Percentiles rank a stretch among this genome's conserved stretches.
Conservation (phyloP, 2,329 filamentous ascomycete species). For the Ophiosphaerella korrae region DNA sequence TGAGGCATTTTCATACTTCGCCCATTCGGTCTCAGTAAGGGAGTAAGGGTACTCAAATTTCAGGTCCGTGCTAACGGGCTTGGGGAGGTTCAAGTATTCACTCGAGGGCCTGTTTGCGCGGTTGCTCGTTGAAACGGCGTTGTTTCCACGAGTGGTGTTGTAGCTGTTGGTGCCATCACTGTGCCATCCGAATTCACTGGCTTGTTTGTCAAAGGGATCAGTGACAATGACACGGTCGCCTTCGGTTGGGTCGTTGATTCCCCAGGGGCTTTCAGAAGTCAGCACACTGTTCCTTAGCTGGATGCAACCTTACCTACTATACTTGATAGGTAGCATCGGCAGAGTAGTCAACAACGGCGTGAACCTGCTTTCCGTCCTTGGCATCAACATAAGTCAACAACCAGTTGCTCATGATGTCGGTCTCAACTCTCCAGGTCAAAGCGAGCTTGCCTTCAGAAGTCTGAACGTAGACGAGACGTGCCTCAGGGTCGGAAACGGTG, state of each 20-base stretch:
- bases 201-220: conserved; percentile 55
- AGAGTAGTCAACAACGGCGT: conserved; percentile 63
- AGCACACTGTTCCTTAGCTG: not conserved
- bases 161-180: conserved; percentile 55
- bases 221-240: conserved; percentile 52
- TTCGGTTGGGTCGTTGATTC: conserved; percentile 59
- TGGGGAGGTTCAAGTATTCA: conserved; percentile 57
- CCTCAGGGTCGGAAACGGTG: conserved; percentile 59
- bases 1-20: conserved; percentile 59
- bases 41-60: conserved; percentile 50
- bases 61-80: conserved; percentile 51
- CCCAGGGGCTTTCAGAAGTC: conserved; percentile 49
- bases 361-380: conserved; percentile 52
- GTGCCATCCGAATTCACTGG: conserved; percentile 62
- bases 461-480: conserved; percentile 61
- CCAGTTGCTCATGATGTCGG: conserved; percentile 62
- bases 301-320: conserved; percentile 46
- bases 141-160: conserved; percentile 64
- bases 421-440: conserved; percentile 64
- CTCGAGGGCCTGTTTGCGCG: conserved; percentile 45
- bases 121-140: conserved; percentile 61
- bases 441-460: conserved; percentile 55
- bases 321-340: conserved; percentile 62
- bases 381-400: conserved; percentile 64
- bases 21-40: conserved; percentile 27